Evolutionary conservation across 768 basidiomycete species (phyloP).

Genomic region (Boletus subcaerulescens): DNA sequence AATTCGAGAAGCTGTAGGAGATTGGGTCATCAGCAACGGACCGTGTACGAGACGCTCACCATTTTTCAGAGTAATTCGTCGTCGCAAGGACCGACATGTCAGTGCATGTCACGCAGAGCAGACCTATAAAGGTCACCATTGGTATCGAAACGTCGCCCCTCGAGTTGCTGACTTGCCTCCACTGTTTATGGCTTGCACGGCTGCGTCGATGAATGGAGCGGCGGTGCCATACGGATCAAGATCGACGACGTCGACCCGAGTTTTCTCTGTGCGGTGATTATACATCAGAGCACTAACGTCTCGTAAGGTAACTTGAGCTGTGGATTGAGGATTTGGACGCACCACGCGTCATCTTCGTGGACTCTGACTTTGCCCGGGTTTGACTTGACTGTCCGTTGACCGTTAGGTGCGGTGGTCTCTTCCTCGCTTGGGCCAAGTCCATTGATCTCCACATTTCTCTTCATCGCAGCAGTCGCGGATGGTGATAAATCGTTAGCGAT

Average conservation of each 20-base stretch:
- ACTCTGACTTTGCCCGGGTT: constrained; percentile 62
- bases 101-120: constrained; percentile 95
- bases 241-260: constrained; percentile 91
- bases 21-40: neutral
- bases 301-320: neutral
- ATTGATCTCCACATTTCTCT: constrained; percentile 80
- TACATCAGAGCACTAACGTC: constrained; percentile 80
- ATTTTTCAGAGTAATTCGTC: constrained; percentile 95
- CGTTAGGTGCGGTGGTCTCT: constrained; percentile 11
- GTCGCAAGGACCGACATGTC: constrained; percentile 93
- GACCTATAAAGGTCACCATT: constrained; percentile 39
- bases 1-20: constrained; percentile 78
- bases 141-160: neutral
- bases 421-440: constrained; percentile 48
- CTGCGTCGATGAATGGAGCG: constrained; percentile 93
- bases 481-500: constrained; percentile 93
- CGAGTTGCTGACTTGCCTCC: constrained; percentile 58
- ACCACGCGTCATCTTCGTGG: constrained; percentile 96
- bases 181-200: constrained; percentile 84
- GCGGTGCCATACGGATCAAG: constrained; percentile 98
- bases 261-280: constrained; percentile 67
- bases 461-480: constrained; percentile 82
- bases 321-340: constrained; percentile 16
- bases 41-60: constrained; percentile 42
- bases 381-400: constrained; percentile 10